A percentile compares a stretch with the other conserved stretches of the same genome.
phyloP scores from a whole-genome alignment of 176 grass and related monocot species.

The Cenchrus fungigraminus region DNA sequence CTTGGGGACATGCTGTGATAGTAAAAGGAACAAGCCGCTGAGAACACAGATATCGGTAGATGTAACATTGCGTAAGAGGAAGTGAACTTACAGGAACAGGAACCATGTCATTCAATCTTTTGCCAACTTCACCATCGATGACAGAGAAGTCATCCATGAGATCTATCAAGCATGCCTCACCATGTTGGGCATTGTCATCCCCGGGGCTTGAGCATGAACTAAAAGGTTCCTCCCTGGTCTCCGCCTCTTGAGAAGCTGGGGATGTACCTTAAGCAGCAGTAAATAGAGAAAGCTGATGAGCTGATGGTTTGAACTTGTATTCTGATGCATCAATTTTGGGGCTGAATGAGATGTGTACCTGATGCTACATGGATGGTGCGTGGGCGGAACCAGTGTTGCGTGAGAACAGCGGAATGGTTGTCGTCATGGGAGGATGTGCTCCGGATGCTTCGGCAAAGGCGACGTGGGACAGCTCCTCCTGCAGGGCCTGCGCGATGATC shows the following conservation, averaged over 20 bases:
- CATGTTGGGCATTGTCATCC: slow-evolving; percentile 33
- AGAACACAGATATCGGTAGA: neutral
- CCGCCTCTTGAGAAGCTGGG: slow-evolving; percentile 21
- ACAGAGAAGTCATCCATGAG: slow-evolving; percentile 53
- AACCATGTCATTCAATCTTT: slow-evolving; percentile 78
- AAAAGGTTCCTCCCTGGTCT: slow-evolving; percentile 44
- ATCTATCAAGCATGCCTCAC: slow-evolving; percentile 24
- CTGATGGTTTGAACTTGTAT: neutral
- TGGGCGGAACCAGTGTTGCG: slow-evolving; percentile 60
- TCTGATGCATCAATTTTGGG: neutral
- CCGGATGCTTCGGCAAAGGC: slow-evolving; percentile 52
- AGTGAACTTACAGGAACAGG: slow-evolving; percentile 68
- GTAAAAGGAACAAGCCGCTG: neutral
- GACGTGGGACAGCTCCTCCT: slow-evolving; percentile 69
- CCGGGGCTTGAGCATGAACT: slow-evolving; percentile 46
- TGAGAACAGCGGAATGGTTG: slow-evolving; percentile 60
- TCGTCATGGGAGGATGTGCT: neutral
- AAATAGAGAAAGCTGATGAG: neutral
- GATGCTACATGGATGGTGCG: slow-evolving; percentile 22
- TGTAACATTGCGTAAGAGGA: neutral
- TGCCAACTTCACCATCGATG: slow-evolving; percentile 77
- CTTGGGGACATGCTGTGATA: slow-evolving; percentile 84
- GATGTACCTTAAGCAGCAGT: neutral
- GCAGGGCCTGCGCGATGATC: slow-evolving; percentile 71
- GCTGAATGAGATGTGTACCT: neutral